Evolutionary conservation across 2,329 filamentous ascomycete genomes (phyloP), one percentile per base, ranked within the genome.

Genomic region (Epichloe baconii): DNA sequence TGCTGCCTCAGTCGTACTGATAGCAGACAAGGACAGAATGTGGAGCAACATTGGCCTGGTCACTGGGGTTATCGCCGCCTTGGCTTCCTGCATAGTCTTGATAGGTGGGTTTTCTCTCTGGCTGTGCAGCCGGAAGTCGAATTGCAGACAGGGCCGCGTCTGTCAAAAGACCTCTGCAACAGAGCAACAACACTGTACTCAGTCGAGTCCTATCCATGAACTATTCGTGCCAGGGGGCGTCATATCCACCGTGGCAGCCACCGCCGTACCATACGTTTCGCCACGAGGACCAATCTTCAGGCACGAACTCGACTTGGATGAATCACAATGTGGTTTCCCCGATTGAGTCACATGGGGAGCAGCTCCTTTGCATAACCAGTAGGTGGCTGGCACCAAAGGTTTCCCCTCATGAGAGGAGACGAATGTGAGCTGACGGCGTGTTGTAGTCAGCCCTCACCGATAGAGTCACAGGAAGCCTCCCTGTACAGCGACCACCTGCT

Each of bases 361-460:
- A 10, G 23, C 48, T 17, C 21, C 8, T 23, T 17, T 50, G 17
- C 17, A 37, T 10, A 46, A 41, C 35, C 41, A 10, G 48, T 50
- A 45, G 15, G 48, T 50, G 43, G 35, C 23, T 23, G 23, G 12
- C 5, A 17, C 19, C 45, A 37, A 15, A 34, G 34, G 12, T 17
- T 37, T 15, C 5, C 15, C 21, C 2, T 44, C n/a, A 4, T 5
- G 26, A 5, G 6, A 8, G 11, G 43, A 5, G 31, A 45, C 10
- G 26, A 34, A 17, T 14, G 4, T 17, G 7, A 8, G 21, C 43
- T 45, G 26, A 45, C 43, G 12, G 14, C n/a, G 31, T 34, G 5
- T 37, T 35, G 11, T 34, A 52, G 51, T 15, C 42, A 43, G 4
- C 47, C 44, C 21, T 52, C 47, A 15, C 47, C 51, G 6, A 21